Conservation (phyloP, 2,329 filamentous ascomycete genomes). For the Trichoderma pleuroti region DNA sequence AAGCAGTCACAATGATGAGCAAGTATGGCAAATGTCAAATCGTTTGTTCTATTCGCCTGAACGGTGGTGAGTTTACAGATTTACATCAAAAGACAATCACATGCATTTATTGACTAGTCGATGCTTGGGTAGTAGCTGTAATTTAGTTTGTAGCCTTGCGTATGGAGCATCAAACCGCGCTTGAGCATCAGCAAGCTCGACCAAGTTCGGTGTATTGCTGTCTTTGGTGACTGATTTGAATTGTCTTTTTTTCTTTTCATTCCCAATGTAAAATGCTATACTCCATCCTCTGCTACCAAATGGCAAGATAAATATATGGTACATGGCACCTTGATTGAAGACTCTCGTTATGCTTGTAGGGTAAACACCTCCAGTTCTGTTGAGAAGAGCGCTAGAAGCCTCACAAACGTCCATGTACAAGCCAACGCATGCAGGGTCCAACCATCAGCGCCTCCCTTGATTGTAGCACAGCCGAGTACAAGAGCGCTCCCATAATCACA, state of each 20-base stretch:
- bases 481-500: not conserved
- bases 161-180: not conserved
- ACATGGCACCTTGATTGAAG: not conserved
- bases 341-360: not conserved
- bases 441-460: not conserved
- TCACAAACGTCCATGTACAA: not conserved
- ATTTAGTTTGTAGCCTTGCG: too few species aligned
- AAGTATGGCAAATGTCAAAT: not conserved
- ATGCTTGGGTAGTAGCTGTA: too few species aligned
- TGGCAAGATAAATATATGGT: too few species aligned
- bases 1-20: not conserved
- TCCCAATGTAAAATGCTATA: too few species aligned
- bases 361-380: not conserved
- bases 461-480: not conserved
- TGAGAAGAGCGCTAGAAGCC: not conserved
- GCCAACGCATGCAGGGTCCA: not conserved
- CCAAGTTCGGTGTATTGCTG: not conserved
- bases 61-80: not conserved
- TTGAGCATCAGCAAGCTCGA: not conserved
- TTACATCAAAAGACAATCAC: too few species aligned
- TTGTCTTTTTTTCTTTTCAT: too few species aligned
- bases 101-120: too few species aligned
- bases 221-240: not conserved
- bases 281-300: not conserved
- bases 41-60: fast-evolving